Conservation (phyloP, 2,329 filamentous ascomycete species). For the Aspergillus intermedius region DNA sequence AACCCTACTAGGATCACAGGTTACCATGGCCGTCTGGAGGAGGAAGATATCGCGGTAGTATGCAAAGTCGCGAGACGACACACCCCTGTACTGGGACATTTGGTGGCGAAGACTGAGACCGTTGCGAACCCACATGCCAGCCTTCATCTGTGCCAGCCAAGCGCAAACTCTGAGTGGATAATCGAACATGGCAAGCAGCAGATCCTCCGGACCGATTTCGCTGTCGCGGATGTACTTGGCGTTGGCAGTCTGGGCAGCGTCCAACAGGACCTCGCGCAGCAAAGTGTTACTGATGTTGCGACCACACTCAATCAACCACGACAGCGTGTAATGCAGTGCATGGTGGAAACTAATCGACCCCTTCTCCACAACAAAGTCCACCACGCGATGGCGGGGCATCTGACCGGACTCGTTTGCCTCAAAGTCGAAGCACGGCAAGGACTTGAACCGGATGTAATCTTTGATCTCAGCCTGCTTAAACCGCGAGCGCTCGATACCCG, state of each 20-base stretch:
- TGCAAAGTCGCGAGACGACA: constrained; percentile 81
- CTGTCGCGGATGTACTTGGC: constrained; percentile 55
- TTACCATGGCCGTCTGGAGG: constrained; percentile 80
- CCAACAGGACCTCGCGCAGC: constrained; percentile 63
- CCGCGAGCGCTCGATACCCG: constrained; percentile 78
- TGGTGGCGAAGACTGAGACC: constrained; percentile 94
- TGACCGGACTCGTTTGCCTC: constrained; percentile 46
- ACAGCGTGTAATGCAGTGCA: constrained; percentile 89
- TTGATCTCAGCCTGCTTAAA: constrained; percentile 87
- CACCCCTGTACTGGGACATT: constrained; percentile 85
- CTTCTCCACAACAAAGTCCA: constrained; percentile 81
- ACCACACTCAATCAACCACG: constrained; percentile 88
- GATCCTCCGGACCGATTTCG: constrained; percentile 58
- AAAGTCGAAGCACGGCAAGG: constrained; percentile 71
- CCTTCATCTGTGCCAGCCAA: constrained; percentile 97
- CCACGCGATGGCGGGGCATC: constrained; percentile 57
- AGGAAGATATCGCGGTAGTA: constrained; percentile 94
- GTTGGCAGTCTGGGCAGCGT: constrained; percentile 53
- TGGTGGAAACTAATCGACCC: constrained; percentile 97
- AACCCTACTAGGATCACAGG: constrained; percentile 75
- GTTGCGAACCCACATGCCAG: constrained; percentile 97
- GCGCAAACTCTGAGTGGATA: constrained; percentile 88
- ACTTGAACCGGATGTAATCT: constrained; percentile 76
- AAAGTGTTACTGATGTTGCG: constrained; percentile 64
- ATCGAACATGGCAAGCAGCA: constrained; percentile 82